Base-by-base conservation (phyloP, 2,329 filamentous ascomycete genomes). In the Trichoderma gracile region DNA sequence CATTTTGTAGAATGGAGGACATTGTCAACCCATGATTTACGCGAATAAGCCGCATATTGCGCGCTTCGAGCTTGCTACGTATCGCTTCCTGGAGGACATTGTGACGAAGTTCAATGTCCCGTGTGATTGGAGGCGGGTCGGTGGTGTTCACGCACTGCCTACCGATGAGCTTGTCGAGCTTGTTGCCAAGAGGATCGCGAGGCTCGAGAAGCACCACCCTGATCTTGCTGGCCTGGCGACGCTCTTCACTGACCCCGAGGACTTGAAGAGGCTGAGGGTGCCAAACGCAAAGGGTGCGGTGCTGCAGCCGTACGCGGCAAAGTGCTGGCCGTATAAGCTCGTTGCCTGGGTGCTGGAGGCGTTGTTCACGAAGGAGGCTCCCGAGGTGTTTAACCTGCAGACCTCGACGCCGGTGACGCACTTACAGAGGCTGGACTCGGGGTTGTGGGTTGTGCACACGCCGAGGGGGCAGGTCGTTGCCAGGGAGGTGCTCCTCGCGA, bases 281-380 rank as follows among this genome's bases (percentile, higher is more conserved):
- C 81, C 84, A 0, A 74, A 75, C 8, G 88, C 86, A 7, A 72
- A 82, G 8, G 91, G 88, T 2, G 89, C 87, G 6, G 81, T 92
- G 3, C 78, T 89, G 17, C 89, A 89, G 67, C 78, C 79, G 46
- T 78, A 85, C 47, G 90, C 91, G 0, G 90, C 87, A 0, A 86
- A 86, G 69, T 73, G 92, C 52, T 93, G 90, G 90, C 92, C 92
- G 0, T 96, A 96, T 76, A 96, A 95, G 77, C 84, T 96, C 19
- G 87, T 96, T 2, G 80, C 86, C 1, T 89, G 87, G 76, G 81
- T 93, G 0, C 78, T 96, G 0, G 86, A 91, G 72, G 75, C 79
- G 9, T 81, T 91, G 0, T 71, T 86, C 1, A 67, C 64, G 30
- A 69, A 68, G 57, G 72, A 74, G 65, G 67, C 79, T 19, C 74